Base-by-base conservation (phyloP, 1,139 yeast species). In the Protomyces gravidus region DNA sequence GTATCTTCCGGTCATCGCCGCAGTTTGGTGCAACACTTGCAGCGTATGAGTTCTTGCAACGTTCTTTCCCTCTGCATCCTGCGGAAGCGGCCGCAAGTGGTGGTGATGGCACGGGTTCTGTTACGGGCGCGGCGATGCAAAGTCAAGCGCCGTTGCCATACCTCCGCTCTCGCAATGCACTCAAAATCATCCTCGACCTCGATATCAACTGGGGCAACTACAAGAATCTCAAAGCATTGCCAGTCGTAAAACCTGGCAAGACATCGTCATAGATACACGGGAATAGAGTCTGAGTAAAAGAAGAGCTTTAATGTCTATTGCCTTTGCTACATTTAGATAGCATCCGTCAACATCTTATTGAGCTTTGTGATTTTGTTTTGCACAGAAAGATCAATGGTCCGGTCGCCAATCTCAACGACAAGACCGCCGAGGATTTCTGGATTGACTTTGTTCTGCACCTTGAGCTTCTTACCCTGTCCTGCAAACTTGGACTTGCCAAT, bases 21-120 rank as follows among this genome's bases (percentile, higher is more conserved):
- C 98, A 92, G 74, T 92, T 92, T 72, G 98, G 97, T 61, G 90
- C 92, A 74, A 92, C 98, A 11, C 80, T 92, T 68, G 98, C 97
- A 13, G 92, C 96, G 28, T 92, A 92, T 73, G 98, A 92, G 73
- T 73, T 92, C 52, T 84, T 92, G 72, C 86, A 85, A 68, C 76
- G 76, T 52, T 65, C 81, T 61, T 71, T 84, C 66, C 88, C 88
- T 27, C 73, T 80, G 60, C 80, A 76, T 11, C 48, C 62, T 7
- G 60, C 68, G 50, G 69, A 68, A 46, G 64, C 68, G 64, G 67
- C 76, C 21, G 78, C 75, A 64, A 78, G 77, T 17, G 77, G 77
- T 21, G 73, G 72, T 9, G 42, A 36, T 17, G 42, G 42, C 1
- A 36, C 42, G 19, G 42, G 42, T 36, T 19, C 42, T 2, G 77